Conservation (phyloP, 116 monocot species). For the Papilionanthe hybrid region DNA sequence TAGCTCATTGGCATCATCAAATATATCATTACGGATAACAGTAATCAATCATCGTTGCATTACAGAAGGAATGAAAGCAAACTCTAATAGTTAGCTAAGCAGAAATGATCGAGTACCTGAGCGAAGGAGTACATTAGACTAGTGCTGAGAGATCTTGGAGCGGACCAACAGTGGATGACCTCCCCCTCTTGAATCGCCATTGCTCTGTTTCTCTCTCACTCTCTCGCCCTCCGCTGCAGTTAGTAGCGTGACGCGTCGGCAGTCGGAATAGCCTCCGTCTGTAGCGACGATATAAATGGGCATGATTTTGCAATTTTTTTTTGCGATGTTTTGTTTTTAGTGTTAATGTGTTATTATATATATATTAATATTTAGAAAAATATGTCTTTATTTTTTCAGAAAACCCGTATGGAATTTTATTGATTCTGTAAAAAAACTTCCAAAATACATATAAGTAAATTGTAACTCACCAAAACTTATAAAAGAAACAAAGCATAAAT, state of each 20-base stretch:
- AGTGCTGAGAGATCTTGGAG: constrained; percentile 92
- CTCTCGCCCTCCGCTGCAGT: not conserved
- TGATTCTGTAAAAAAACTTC: too few relatives aligned
- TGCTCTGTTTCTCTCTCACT: not conserved
- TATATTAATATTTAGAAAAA: too few relatives aligned
- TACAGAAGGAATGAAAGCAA: not conserved
- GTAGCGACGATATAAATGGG: too few relatives aligned
- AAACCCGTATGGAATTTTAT: too few relatives aligned
- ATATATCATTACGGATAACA: not conserved
- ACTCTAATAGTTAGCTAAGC: not conserved
- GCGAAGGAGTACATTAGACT: constrained; percentile 98
- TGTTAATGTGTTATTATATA: too few relatives aligned
- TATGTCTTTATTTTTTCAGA: too few relatives aligned
- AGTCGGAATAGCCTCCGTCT: too few relatives aligned
- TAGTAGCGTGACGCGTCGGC: not conserved
- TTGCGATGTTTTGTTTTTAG: too few relatives aligned
- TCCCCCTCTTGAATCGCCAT: constrained; percentile 25
- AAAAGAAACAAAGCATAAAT: too few relatives aligned
- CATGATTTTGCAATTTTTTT: too few relatives aligned
- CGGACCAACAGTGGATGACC: constrained; percentile 87
- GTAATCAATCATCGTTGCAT: not conserved
- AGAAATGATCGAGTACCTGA: constrained; percentile 39
- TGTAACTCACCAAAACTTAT: too few relatives aligned
- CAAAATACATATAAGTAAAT: too few relatives aligned
- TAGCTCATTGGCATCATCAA: not conserved